Conservation (phyloP, 2,329 filamentous ascomycete genomes). For the Fusarium sp. region DNA sequence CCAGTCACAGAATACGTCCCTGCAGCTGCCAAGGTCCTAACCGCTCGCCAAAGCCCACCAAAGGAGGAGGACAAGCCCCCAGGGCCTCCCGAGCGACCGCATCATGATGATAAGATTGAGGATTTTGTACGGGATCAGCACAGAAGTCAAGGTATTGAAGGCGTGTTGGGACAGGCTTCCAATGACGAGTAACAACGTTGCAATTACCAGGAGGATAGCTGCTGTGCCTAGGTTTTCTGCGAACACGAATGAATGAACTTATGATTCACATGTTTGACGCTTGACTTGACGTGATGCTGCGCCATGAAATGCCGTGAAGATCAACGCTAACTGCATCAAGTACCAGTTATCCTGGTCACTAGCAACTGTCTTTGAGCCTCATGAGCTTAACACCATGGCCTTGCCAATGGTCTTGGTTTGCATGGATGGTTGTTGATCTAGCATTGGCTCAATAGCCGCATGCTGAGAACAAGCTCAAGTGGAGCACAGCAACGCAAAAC, state of each 20-base stretch:
- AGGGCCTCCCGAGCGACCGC: slow-evolving; percentile 58
- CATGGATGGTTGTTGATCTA: background rate
- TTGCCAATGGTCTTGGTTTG: background rate
- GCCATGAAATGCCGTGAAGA: background rate
- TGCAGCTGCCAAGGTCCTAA: slow-evolving; percentile 57
- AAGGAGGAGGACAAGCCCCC: slow-evolving; percentile 38
- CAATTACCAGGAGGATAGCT: background rate
- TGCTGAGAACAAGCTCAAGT: too few species aligned
- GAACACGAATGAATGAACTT: slow-evolving; percentile 16
- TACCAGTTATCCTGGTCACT: background rate
- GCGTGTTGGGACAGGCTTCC: slow-evolving; percentile 35
- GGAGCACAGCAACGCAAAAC: background rate
- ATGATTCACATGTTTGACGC: slow-evolving; percentile 9
- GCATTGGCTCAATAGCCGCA: too few species aligned
- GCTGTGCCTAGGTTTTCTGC: slow-evolving; percentile 13
- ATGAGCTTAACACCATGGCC: background rate
- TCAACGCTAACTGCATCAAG: background rate
- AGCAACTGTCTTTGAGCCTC: slow-evolving; percentile 2
- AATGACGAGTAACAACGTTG: slow-evolving; percentile 28
- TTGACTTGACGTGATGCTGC: background rate
- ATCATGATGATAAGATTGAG: slow-evolving; percentile 63
- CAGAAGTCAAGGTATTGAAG: slow-evolving; percentile 56
- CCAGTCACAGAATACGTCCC: slow-evolving; percentile 60
- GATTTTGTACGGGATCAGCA: slow-evolving; percentile 67
- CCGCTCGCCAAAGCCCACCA: slow-evolving; percentile 48